Conservation (phyloP, 129 eudicot genomes). For the Smallanthus sonchifolius region DNA sequence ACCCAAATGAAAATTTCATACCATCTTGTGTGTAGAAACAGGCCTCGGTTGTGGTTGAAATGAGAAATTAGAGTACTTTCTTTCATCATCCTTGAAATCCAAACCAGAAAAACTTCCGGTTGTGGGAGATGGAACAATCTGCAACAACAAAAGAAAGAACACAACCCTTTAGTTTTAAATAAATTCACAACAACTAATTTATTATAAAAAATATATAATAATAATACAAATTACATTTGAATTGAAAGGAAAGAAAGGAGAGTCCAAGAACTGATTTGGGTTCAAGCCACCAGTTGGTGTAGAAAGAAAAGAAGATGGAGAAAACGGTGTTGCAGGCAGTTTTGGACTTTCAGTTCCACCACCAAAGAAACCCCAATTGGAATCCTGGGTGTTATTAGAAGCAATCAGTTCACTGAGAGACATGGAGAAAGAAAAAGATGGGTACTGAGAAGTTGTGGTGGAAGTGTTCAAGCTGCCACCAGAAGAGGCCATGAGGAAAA, state of each 20-base stretch:
- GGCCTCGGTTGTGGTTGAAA: conserved; percentile 58
- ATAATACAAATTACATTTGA: conserved; percentile 44
- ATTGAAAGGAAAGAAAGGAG: conserved; percentile 61
- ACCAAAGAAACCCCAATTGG: conserved; percentile 19
- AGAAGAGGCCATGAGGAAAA: conserved; percentile 59
- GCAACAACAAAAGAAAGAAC: conserved; percentile 21
- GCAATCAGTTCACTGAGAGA: conserved; percentile 67
- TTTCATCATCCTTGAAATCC: conserved; percentile 42
- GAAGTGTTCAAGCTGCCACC: conserved; percentile 50
- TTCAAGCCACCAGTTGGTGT: conserved; percentile 55
- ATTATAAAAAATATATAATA: conserved; percentile 13
- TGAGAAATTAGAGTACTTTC: conserved; percentile 50
- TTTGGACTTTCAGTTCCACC: conserved; percentile 46
- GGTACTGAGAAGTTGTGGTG: conserved; percentile 29
- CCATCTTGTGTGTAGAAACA: conserved; percentile 33
- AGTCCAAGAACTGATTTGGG: conserved; percentile 72
- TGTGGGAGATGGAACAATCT: conserved; percentile 73
- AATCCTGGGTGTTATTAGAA: conserved; percentile 29
- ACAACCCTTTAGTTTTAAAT: conserved; percentile 25
- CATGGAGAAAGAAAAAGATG: conserved; percentile 39
- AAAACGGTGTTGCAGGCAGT: conserved; percentile 45
- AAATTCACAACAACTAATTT: conserved; percentile 15
- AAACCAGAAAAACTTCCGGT: conserved; percentile 53
- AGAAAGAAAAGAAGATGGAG: conserved; percentile 70
- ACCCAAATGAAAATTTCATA: background rate